Evolutionary conservation across 768 basidiomycete genomes (phyloP), one percentile per base, ranked within the genome.

Genomic region (Dentipellis fragilis): DNA sequence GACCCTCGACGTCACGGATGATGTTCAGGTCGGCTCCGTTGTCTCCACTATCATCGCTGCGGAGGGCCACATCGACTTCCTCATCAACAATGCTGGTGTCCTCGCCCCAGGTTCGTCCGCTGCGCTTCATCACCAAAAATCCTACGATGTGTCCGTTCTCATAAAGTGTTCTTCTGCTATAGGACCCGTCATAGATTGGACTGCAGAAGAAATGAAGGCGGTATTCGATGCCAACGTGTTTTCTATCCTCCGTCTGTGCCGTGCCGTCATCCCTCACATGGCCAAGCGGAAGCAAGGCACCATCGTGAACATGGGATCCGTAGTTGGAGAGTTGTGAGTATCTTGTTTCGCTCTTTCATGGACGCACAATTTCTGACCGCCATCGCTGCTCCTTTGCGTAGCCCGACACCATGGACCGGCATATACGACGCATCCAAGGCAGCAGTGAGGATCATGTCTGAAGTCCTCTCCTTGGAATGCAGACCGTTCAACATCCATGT

Each of bases 51-150:
- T 90, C 57, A 67, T 82, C 10, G 69, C 72, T 0, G 72, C 71
- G 23, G 76, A 83, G 49, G 87, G 86, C 0, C 74, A 66, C 55
- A 81, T 91, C 36, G 87, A 91, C 57, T 70, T 91, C 0, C 67
- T 90, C 2, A 84, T 90, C 42, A 90, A 90, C 63, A 90, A 90
- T 57, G 89, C 89, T 3, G 85, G 84, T 14, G 65, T 68, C 2
- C 54, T 59, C 9, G 60, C 59, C 53, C 58, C 78, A 59, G 80
- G 83, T 80, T 57, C 40, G 72, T 59, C 40, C 17, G 40, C 12
- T 42, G 14, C n/a, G n/a, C 29, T 35, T 46, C n/a, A 4, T 23
- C 16, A 14, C 35, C 3, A 19, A 38, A 12, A 17, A 16, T 16
- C 37, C 16, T 12, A n/a, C 48, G 46, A 14, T 22, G 22, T n/a